Percentiles rank a stretch among this genome's conserved stretches.
These are phyloP conservation scores for Fusarium sp. DNA, from an alignment of 2,329 filamentous ascomycete species.

Conservation along the genomic window DNA sequence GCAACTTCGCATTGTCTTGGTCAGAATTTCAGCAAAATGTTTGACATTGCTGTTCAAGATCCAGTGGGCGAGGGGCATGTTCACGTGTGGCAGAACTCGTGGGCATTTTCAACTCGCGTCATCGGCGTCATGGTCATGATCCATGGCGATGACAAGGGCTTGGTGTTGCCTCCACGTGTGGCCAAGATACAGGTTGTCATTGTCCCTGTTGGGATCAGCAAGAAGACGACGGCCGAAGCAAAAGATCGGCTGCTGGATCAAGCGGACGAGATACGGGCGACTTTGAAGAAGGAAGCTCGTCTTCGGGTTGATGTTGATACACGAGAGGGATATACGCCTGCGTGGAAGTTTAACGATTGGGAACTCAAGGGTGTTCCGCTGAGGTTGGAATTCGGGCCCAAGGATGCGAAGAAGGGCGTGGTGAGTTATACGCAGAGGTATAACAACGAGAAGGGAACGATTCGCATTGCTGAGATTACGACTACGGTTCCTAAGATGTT, in stretches of 20 bases:
- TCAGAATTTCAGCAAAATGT: constrained; percentile 99
- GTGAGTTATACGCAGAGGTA: constrained; percentile 90
- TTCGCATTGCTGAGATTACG: constrained; percentile 79
- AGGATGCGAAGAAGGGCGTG: constrained; percentile 87
- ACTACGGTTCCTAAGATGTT: constrained; percentile 84
- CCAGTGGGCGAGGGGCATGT: constrained; percentile 85
- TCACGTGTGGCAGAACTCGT: constrained; percentile 98
- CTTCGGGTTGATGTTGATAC: constrained; percentile 80
- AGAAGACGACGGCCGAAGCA: constrained; percentile 84
- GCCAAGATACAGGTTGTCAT: constrained; percentile 88
- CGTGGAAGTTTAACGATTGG: constrained; percentile 99
- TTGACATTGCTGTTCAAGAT: constrained; percentile 96
- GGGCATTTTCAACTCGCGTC: constrained; percentile 96
- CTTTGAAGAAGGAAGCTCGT: constrained; percentile 78
- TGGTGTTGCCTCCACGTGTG: constrained; percentile 92
- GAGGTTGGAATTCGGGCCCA: constrained; percentile 94
- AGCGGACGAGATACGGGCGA: constrained; percentile 76
- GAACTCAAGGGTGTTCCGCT: constrained; percentile 95
- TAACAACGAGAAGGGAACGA: constrained; percentile 83
- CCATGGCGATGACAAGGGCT: constrained; percentile 93
- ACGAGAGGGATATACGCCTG: constrained; percentile 91
- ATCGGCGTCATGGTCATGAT: constrained; percentile 99
- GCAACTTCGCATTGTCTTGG: constrained; percentile 94
- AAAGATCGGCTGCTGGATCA: constrained; percentile 74
- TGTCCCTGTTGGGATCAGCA: constrained; percentile 92